Conservation (phyloP, 2,329 filamentous ascomycete species). For the Fusarium concolor region DNA sequence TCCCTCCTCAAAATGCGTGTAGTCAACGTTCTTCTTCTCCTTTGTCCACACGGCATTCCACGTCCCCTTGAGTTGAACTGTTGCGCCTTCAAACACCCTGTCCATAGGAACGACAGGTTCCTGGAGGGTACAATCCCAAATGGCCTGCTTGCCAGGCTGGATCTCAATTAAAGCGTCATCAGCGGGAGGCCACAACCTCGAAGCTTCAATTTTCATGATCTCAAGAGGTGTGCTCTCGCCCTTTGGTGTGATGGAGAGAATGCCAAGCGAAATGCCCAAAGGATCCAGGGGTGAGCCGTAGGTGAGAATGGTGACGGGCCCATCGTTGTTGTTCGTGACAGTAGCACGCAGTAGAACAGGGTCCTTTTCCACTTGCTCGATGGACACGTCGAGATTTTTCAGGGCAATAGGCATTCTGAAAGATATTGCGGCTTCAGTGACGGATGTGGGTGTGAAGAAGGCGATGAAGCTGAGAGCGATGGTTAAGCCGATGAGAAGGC, state of each 20-base stretch:
- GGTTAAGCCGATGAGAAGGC: conserved; percentile 39
- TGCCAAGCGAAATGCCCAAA: conserved; percentile 55
- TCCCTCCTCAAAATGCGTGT: conserved; percentile 35
- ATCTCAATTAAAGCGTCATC: conserved; percentile 55
- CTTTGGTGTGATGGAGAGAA: conserved; percentile 55
- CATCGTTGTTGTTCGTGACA: conserved; percentile 55
- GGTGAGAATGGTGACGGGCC: conserved; percentile 55
- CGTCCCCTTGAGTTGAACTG: conserved; percentile 51
- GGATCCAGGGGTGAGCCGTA: conserved; percentile 61
- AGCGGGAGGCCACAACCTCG: conserved; percentile 56
- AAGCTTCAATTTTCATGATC: conserved; percentile 53
- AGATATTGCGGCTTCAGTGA: conserved; percentile 25
- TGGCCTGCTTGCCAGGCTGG: conserved; percentile 51
- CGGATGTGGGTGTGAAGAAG: conserved; percentile 27
- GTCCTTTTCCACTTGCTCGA: conserved; percentile 50
- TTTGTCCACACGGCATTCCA: conserved; percentile 52
- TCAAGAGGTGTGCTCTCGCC: conserved; percentile 51
- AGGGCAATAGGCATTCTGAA: conserved; percentile 36
- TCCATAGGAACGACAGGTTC: conserved; percentile 52
- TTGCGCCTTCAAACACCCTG: conserved; percentile 49
- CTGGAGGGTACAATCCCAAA: conserved; percentile 53
- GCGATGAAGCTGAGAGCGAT: conserved; percentile 39
- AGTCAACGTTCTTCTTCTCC: conserved; percentile 40
- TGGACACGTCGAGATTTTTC: conserved; percentile 49
- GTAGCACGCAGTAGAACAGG: conserved; percentile 53